phyloP scores from a whole-genome alignment of 2,329 filamentous ascomycete genomes.

The Acephala macrosclerotiorum region DNA sequence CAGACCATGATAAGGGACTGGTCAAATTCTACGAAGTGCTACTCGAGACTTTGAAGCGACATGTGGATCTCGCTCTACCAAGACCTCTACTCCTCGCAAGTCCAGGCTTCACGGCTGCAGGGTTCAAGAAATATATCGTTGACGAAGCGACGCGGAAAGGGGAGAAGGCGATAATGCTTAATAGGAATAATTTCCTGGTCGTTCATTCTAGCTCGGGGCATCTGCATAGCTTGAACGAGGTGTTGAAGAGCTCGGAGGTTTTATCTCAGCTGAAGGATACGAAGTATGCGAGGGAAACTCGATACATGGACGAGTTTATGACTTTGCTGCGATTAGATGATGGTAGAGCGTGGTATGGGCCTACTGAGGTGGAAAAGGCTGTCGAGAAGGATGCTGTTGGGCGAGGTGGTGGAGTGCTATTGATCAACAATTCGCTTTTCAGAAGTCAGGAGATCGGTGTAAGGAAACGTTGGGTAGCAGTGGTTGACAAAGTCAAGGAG shows the following conservation, averaged over 20 bases:
- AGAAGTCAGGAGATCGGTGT: conserved; percentile 80
- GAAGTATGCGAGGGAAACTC: conserved; percentile 85
- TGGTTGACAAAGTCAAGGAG: conserved; percentile 88
- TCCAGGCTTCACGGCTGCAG: conserved; percentile 84
- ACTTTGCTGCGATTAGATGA: conserved; percentile 83
- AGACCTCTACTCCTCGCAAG: conserved; percentile 84
- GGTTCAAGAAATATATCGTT: conserved; percentile 80
- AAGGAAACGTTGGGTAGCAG: conserved; percentile 79
- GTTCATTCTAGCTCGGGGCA: conserved; percentile 88
- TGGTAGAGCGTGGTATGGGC: conserved; percentile 89
- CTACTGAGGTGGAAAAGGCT: conserved; percentile 80
- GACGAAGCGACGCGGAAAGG: conserved; percentile 63
- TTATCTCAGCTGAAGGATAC: conserved; percentile 81
- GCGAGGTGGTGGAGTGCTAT: conserved; percentile 80
- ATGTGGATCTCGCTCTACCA: conserved; percentile 75
- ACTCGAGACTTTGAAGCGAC: conserved; percentile 76
- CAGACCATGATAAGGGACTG: conserved; percentile 75
- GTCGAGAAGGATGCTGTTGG: conserved; percentile 90
- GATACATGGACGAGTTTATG: conserved; percentile 84
- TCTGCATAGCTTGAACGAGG: conserved; percentile 85
- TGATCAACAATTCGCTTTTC: conserved; percentile 90
- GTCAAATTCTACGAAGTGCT: conserved; percentile 80
- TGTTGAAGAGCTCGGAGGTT: conserved; percentile 83
- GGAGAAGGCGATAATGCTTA: conserved; percentile 74
- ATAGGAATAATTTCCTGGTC: conserved; percentile 70